Evolutionary conservation across 352 stramenopile species (phyloP), one percentile per base, ranked within the genome.

Genomic region (Pilasporangium apinafurcum): DNA sequence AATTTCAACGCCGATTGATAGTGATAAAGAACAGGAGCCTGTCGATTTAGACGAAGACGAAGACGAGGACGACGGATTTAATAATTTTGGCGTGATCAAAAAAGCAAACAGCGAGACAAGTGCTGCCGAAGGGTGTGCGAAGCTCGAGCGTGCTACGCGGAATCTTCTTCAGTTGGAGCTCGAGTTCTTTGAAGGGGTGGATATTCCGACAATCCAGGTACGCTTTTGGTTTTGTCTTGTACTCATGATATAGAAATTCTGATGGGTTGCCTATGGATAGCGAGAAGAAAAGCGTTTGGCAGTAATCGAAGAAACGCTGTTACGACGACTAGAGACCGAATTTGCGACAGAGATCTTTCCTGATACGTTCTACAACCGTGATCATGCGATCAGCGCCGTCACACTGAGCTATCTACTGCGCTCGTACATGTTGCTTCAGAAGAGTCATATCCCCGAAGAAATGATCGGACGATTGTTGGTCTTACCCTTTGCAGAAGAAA

Each of bases 321-420:
- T 88, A 20, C 62, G 62, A 17, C 68, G 74, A n/a, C 58, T 92
- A 5, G 80, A 94, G 56, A 88, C 83, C 1, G 83, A 94, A 45
- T 83, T 94, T 29, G 68, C 78, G 24, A 90, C 83, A 8, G 80
- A 95, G 46, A 86, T 95, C 27, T 83, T 92, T 12, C 83, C 83
- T 0, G 83, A 95, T 47, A 90, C 79, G 9, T 93, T 93, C 32
- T 95, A 95, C 59, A 77, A 77, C 36, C 78, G 81, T 3, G 80
- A 92, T 27, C 83, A 91, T 33, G 9, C 62, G 0, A 82, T 95
- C 39, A 92, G 66, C 18, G 59, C 69, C 0, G 25, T 59, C 6
- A 77, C 68, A 2, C 55, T 95, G 14, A 83, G 69, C 45, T 89
- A 80, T 30, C 51, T 92, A 29, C 40, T 95, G 25, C 70, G 77